Base-by-base conservation (phyloP, 1,139 yeast genomes). In the Nakaseomyces uthaithaninus region DNA sequence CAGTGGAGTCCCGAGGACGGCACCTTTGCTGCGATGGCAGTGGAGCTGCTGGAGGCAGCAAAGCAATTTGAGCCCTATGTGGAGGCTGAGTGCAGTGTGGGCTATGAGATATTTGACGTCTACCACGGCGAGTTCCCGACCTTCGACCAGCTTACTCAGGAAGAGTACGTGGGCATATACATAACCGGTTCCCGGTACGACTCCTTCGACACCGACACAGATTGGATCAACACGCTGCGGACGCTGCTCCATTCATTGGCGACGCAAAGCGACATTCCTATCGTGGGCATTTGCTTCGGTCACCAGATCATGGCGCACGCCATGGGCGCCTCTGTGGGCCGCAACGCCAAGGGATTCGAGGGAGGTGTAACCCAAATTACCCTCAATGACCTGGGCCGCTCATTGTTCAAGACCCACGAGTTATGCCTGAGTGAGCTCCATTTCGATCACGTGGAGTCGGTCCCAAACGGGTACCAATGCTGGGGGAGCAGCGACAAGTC, bases 281-380 rank as follows among this genome's bases (percentile, higher is more conserved):
- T 75, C 3, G 69, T 72, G 3, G 89, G 93, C 1, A 67, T 86
- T 30, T 87, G 95, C 58, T 86, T 84, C 58, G 96, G 95, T 2
- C 95, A 86, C 59, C 96, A 87, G 57, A 67, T 85, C 15, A 60
- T 84, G 20, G 80, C 78, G 2, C 69, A 79, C 43, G 76, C 80
- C 5, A 62, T 84, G 37, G 91, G 86, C 2, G 70, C 75, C 28
- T 62, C 63, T 37, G 80, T 81, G 3, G 75, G 66, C 5, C 66
- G 77, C 44, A 82, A 78, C 57, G 59, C 65, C 1, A 48, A 60
- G 27, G 93, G 93, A 1, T 80, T 91, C 85, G 95, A 86, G 59
- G 64, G 74, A 38, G 87, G 94, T 1, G 66, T 74, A 3, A 67
- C 74, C 3, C 64, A 72, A 6, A 64, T 84, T n/a, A 49, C 63